Evolutionary conservation across 495 filamentous ascomycete species (phyloP), one percentile per base, ranked within the genome.

Genomic region (Xylaria cubensis): DNA sequence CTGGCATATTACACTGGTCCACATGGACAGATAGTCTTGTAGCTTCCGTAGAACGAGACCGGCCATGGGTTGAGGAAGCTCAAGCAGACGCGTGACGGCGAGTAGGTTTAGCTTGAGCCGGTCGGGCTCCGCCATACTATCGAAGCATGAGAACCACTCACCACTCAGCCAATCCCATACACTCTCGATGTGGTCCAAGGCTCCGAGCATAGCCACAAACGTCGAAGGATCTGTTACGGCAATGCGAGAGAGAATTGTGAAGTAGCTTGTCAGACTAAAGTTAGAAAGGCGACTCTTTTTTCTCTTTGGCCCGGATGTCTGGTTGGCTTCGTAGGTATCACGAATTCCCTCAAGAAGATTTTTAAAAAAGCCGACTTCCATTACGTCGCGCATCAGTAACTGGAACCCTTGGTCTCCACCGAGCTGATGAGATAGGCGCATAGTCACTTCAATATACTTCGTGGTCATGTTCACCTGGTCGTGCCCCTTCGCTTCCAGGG

Each of bases 131-230:
- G 88, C 90, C 79, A 97, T 94, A 78, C 88, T 91, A 75, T 96
- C 93, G 75, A 97, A 93, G 74, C 95, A 91, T 46, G 82, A 80
- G 82, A 98, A 97, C 96, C 96, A 99, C 80, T 97, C 94, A 0
- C 86, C 84, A 51, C 93, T 80, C 39, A 98, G 84, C 94, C 94
- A 97, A 53, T 91, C 81, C 72, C 86, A 87, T 34, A 87, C 83
- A 46, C 90, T 86, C 3, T 85, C 80, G 21, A 81, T 61, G 58
- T 79, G 74, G 48, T 78, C 72, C 55, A 89, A 76, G 15, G 77
- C 74, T 12, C 77, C 74, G 26, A 93, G 79, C 61, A 91, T 87
- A 29, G 86, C 88, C 15, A 89, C 80, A 72, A 97, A 90, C 34
- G 92, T 83, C 10, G 77, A 77, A 0, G 94, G 91, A 66, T 90